Percentiles rank a stretch among this genome's conserved stretches.
phyloP scores from a whole-genome alignment of 192 early-diverging fungal genomes.

The Dispira parvispora region DNA sequence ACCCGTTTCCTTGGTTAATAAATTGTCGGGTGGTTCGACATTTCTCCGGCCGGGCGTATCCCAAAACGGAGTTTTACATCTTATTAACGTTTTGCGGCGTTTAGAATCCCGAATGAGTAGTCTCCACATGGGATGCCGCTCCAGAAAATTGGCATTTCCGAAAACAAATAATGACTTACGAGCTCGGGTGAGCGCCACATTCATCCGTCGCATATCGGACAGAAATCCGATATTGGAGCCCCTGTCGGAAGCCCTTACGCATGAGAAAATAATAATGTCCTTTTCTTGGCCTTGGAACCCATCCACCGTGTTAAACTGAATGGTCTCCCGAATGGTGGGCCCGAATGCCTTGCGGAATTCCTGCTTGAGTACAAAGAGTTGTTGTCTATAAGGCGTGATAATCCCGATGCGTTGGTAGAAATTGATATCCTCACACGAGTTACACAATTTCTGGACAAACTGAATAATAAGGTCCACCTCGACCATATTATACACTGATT shows the following conservation, averaged over 20 bases:
- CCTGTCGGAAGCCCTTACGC: constrained; percentile 51
- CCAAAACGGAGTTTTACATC: not conserved
- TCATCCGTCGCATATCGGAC: constrained; percentile 74
- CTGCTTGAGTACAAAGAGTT: constrained; percentile 50
- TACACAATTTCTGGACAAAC: constrained; percentile 46
- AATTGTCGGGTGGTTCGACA: too few relatives aligned
- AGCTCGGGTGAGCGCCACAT: constrained; percentile 78
- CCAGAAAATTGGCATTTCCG: constrained; percentile 47
- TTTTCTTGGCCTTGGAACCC: constrained; percentile 98
- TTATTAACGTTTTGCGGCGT: too few relatives aligned
- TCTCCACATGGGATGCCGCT: constrained; percentile 47
- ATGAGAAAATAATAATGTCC: constrained; percentile 91
- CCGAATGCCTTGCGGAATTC: constrained; percentile 52
- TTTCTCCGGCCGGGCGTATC: too few relatives aligned
- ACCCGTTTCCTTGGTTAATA: too few relatives aligned
- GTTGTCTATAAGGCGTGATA: constrained; percentile 88
- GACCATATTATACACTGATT: constrained; percentile 60
- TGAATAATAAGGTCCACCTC: constrained; percentile 60
- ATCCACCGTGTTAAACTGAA: constrained; percentile 93
- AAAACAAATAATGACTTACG: constrained; percentile 68
- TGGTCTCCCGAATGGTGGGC: constrained; percentile 33
- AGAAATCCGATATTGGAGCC: constrained; percentile 23
- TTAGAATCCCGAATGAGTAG: constrained; percentile 31
- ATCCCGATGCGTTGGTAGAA: constrained; percentile 63
- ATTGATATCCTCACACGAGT: constrained; percentile 31